phyloP scores from a whole-genome alignment of 768 basidiomycete species.

The Leccinum arenicola region DNA sequence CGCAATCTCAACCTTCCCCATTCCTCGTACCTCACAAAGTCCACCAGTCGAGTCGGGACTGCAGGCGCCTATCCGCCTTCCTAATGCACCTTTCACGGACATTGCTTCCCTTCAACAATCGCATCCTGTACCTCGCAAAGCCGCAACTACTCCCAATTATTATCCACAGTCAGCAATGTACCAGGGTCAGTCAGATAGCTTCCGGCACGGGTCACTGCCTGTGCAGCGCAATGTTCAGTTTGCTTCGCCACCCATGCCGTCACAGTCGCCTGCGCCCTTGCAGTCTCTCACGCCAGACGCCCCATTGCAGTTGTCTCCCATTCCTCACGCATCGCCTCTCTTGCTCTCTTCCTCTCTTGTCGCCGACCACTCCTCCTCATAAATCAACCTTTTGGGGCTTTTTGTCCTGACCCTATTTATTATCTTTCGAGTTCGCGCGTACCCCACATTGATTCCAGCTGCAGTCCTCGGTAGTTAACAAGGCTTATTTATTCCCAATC shows the following conservation, averaged over 20 bases:
- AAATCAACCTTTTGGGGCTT: conserved; percentile 2
- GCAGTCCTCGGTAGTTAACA: conserved; percentile 16
- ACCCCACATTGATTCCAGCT: conserved; percentile 4
- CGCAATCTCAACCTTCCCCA: conserved; percentile 53
- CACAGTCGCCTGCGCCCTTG: conserved; percentile 25
- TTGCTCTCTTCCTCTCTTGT: conserved; percentile 20
- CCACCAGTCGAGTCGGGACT: conserved; percentile 47
- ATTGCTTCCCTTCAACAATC: conserved; percentile 51
- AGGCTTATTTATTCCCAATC: conserved; percentile 31
- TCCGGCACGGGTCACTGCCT: conserved; percentile 34
- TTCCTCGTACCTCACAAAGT: conserved; percentile 54
- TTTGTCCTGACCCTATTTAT: conserved; percentile 32
- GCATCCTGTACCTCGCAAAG: conserved; percentile 32
- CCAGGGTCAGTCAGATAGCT: conserved; percentile 27
- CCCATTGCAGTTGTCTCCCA: conserved; percentile 23
- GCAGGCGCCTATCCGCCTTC: conserved; percentile 57
- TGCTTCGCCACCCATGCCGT: conserved; percentile 31
- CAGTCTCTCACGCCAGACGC: conserved; percentile 28
- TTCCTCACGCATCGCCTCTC: conserved; percentile 28
- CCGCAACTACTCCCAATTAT: conserved; percentile 32
- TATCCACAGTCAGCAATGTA: conserved; percentile 30
- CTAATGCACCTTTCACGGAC: conserved; percentile 69
- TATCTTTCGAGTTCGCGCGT: conserved; percentile 22
- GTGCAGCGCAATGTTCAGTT: conserved; percentile 27
- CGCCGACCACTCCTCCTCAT: conserved; percentile 22